These are phyloP conservation scores for Trichoderma sp. DNA, from an alignment of 2,329 filamentous ascomycete genomes.

Conservation along the genomic window DNA sequence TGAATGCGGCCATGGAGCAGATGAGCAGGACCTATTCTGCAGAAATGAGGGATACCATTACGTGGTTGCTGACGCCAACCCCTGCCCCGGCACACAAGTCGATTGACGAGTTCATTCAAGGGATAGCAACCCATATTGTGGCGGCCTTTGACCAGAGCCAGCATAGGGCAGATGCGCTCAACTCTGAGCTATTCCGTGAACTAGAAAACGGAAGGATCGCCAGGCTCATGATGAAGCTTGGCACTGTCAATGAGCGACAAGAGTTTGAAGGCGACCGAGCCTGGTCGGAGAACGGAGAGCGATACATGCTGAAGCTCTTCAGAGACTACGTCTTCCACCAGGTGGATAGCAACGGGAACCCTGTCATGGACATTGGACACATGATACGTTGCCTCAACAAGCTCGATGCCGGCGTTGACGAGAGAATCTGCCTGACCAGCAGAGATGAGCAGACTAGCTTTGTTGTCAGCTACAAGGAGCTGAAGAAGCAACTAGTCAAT, in stretches of 20 bases:
- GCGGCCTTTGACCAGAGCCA: slow-evolving; percentile 74
- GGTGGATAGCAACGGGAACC: slow-evolving; percentile 80
- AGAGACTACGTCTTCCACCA: slow-evolving; percentile 97
- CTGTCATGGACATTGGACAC: slow-evolving; percentile 84
- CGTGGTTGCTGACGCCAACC: slow-evolving; percentile 75
- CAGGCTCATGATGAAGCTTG: slow-evolving; percentile 78
- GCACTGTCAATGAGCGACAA: slow-evolving; percentile 83
- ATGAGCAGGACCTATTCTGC: slow-evolving; percentile 74
- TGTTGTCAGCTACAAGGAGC: slow-evolving; percentile 85
- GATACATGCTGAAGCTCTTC: slow-evolving; percentile 92
- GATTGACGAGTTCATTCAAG: slow-evolving; percentile 76
- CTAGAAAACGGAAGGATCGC: slow-evolving; percentile 87
- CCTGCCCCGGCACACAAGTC: slow-evolving; percentile 61
- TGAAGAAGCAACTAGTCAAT: slow-evolving; percentile 65
- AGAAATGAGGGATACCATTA: slow-evolving; percentile 75
- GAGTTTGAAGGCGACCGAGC: slow-evolving; percentile 75
- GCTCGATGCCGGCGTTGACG: slow-evolving; percentile 84
- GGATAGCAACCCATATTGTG: slow-evolving; percentile 76
- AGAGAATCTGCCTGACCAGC: slow-evolving; percentile 82
- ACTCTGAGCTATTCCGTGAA: slow-evolving; percentile 71
- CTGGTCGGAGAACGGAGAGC: slow-evolving; percentile 92
- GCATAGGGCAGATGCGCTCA: slow-evolving; percentile 76
- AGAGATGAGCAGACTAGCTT: slow-evolving; percentile 89
- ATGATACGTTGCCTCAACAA: slow-evolving; percentile 88
- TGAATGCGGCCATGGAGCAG: slow-evolving; percentile 72